phyloP scores from a whole-genome alignment of 2,329 filamentous ascomycete species.

The Aspergillus quadrilineatus region DNA sequence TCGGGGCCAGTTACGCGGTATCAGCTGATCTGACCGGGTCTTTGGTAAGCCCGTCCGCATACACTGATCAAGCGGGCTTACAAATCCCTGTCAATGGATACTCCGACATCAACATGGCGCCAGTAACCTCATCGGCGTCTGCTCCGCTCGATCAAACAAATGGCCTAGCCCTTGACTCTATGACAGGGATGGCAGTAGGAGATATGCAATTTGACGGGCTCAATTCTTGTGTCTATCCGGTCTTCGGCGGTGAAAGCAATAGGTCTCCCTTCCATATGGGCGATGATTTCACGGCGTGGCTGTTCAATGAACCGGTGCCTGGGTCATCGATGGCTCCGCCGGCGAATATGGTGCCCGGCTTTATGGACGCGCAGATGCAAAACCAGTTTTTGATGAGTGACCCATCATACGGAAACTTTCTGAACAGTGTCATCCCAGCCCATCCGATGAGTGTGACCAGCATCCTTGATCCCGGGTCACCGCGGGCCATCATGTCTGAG shows the following conservation, averaged over 20 bases:
- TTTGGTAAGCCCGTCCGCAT: conserved; percentile 20
- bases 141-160: conserved; percentile 27
- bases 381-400: conserved; percentile 54
- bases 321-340: conserved; percentile 51
- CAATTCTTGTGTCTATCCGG: conserved; percentile 62
- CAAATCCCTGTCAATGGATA: conserved; percentile 23
- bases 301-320: conserved; percentile 70
- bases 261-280: conserved; percentile 86
- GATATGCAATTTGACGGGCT: conserved; percentile 38
- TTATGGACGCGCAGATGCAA: conserved; percentile 47
- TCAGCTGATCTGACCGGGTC: conserved; percentile 21
- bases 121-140: conserved; percentile 22
- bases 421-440: conserved; percentile 54
- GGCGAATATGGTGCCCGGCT: conserved; percentile 42
- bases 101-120: conserved; percentile 21
- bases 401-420: conserved; percentile 49
- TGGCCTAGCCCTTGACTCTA: conserved; percentile 27
- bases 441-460: conserved; percentile 90
- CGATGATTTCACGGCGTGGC: conserved; percentile 81
- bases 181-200: conserved; percentile 26
- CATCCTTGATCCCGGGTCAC: conserved; percentile 74
- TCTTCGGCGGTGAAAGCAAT: conserved; percentile 83
- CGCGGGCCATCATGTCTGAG: conserved; percentile 78
- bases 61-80: conserved; percentile 17
- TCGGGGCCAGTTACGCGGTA: conserved; percentile 19